These are phyloP conservation scores for Phytomonas serpens DNA, from an alignment of 208 protist genomes.

Conservation along the genomic window DNA sequence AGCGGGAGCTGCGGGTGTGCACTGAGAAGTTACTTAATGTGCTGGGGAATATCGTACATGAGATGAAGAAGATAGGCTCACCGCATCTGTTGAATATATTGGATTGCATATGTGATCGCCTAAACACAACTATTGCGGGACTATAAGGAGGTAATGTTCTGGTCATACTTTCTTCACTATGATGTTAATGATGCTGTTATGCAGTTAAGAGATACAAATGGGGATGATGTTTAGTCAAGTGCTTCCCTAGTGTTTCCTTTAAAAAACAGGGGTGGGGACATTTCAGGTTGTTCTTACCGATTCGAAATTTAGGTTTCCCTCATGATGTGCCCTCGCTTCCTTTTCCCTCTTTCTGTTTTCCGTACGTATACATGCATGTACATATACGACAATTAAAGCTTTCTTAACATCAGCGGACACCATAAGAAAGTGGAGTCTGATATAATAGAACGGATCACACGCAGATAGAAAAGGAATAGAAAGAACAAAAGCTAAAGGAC, in stretches of 20 bases:
- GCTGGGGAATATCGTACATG: constrained; percentile 26
- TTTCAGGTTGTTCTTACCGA: not conserved
- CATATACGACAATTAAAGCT: constrained; percentile 10
- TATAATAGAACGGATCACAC: not conserved
- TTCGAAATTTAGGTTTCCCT: not conserved
- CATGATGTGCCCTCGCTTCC: constrained; percentile 4
- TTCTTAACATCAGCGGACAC: not conserved
- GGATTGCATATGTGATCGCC: constrained; percentile 3
- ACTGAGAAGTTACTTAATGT: constrained; percentile 35
- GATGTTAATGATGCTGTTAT: not conserved
- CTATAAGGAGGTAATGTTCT: not conserved
- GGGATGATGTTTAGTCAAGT: not conserved
- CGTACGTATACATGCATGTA: not conserved
- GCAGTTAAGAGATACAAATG: not conserved
- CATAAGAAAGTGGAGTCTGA: not conserved
- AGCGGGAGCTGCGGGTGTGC: constrained; percentile 20
- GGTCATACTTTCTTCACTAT: constrained; percentile 1
- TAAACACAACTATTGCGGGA: constrained; percentile 5
- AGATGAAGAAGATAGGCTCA: constrained; percentile 33
- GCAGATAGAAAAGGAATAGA: not conserved
- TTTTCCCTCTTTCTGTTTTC: constrained; percentile 1
- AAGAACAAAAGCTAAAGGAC: not conserved
- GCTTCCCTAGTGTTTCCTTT: not conserved
- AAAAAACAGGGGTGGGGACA: not conserved
- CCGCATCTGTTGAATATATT: constrained; percentile 18